A percentile compares a stretch with the other conserved stretches of the same genome.
Conservation (phyloP, 306 rosid species). For the Morella rubra region DNA sequence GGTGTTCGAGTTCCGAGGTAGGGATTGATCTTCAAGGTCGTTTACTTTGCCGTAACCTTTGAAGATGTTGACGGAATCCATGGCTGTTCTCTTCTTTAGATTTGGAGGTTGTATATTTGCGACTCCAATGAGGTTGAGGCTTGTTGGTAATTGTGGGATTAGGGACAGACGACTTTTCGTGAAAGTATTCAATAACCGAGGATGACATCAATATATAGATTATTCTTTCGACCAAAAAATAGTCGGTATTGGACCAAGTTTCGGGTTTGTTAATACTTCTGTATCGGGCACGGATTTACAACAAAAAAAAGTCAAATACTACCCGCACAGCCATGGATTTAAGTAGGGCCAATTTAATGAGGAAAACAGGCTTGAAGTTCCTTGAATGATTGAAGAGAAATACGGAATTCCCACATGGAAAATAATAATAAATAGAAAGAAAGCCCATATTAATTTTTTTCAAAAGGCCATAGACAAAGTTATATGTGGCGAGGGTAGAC, state of each 20-base stretch:
- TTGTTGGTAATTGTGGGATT: not conserved
- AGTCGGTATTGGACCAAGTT: not conserved
- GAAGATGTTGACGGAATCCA: constrained; percentile 54
- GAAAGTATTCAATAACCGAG: too few relatives aligned
- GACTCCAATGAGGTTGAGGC: not conserved
- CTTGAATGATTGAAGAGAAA: too few relatives aligned
- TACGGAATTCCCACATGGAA: too few relatives aligned
- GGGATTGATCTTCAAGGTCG: constrained; percentile 32
- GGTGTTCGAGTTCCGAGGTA: constrained; percentile 16
- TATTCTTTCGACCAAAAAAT: not conserved
- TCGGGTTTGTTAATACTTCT: not conserved
- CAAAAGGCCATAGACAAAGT: too few relatives aligned
- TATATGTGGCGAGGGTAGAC: too few relatives aligned
- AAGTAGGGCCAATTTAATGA: not conserved
- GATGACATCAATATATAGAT: not conserved
- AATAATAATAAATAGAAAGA: too few relatives aligned
- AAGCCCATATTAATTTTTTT: too few relatives aligned
- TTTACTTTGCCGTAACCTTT: constrained; percentile 66
- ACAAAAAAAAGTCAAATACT: too few relatives aligned
- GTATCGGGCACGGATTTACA: not conserved
- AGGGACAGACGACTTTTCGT: not conserved
- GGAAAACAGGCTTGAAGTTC: not conserved
- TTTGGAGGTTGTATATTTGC: not conserved
- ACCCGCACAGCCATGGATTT: not conserved
- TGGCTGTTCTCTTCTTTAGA: not conserved